Percentiles rank a stretch among this genome's conserved stretches.
Evolutionary conservation across 164 flowering plant species (phyloP).

Genomic region (Liriodendron chinense): DNA sequence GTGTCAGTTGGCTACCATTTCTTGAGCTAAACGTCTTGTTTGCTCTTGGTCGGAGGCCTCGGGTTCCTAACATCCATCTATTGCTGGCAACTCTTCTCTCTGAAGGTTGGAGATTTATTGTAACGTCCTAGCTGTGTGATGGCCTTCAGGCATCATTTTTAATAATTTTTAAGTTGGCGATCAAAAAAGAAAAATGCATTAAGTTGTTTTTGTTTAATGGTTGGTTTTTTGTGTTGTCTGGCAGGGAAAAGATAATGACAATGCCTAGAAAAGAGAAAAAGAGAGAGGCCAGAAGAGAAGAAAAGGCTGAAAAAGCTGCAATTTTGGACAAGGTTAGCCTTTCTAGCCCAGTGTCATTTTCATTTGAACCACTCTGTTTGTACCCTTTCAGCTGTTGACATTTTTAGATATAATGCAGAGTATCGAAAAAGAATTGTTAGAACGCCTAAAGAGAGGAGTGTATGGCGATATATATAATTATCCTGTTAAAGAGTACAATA

Average conservation of each 20-base stretch:
- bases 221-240: background rate
- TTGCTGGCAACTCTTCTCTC: no score
- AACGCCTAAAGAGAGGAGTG: conserved; percentile 68
- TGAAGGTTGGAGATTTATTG: no score
- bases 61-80: no score
- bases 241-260: conserved; percentile 89
- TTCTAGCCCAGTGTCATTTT: background rate
- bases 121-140: no score
- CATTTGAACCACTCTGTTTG: background rate
- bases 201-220: background rate
- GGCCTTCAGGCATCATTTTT: no score
- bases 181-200: background rate
- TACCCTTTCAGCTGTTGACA: background rate
- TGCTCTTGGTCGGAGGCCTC: no score
- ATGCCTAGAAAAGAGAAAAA: conserved; percentile 67
- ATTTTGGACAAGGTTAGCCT: conserved; percentile 61
- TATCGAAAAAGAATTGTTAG: conserved; percentile 81
- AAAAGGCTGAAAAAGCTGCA: conserved; percentile 85
- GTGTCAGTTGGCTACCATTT: no score
- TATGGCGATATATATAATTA: conserved; percentile 75
- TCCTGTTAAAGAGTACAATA: conserved; percentile 39
- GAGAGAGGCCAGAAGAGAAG: conserved; percentile 80
- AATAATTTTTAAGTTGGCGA: no score
- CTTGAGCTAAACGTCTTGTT: no score
- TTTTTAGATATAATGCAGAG: conserved; percentile 39